A percentile compares a stretch with the other conserved stretches of the same genome.
phyloP scores from a whole-genome alignment of 1,139 yeast species.

The Sugiyamaella novakii region DNA sequence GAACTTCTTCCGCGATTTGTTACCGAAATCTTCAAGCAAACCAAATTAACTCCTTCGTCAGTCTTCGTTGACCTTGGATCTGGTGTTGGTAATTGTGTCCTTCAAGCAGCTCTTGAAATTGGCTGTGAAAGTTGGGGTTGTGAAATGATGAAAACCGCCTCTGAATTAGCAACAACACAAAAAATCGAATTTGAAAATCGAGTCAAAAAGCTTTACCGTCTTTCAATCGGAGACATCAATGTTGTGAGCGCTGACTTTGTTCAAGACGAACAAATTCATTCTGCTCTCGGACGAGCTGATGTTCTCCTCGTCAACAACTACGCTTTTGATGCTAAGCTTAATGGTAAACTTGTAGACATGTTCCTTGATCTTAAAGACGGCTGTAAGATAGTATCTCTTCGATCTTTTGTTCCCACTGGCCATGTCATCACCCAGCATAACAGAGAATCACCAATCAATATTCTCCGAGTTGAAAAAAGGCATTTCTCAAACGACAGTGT shows the following conservation, averaged over 20 bases:
- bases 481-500: slow-evolving; percentile 73
- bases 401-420: slow-evolving; percentile 64
- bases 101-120: slow-evolving; percentile 86
- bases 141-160: slow-evolving; percentile 85
- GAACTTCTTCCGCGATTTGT: slow-evolving; percentile 81
- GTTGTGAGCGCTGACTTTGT: slow-evolving; percentile 72
- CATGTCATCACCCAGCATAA: slow-evolving; percentile 56
- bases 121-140: slow-evolving; percentile 88
- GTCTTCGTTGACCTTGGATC: slow-evolving; percentile 85
- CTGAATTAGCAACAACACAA: slow-evolving; percentile 65
- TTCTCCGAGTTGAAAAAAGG: slow-evolving; percentile 63
- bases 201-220: slow-evolving; percentile 59
- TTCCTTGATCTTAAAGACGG: slow-evolving; percentile 70
- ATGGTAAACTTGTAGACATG: slow-evolving; percentile 66
- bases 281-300: slow-evolving; percentile 61
- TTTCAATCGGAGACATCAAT: slow-evolving; percentile 56
- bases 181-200: slow-evolving; percentile 59
- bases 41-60: slow-evolving; percentile 55
- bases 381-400: slow-evolving; percentile 73
- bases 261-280: slow-evolving; percentile 57
- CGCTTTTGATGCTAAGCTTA: slow-evolving; percentile 73
- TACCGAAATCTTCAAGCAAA: slow-evolving; percentile 66
- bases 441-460: slow-evolving; percentile 57
- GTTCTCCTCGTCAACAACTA: slow-evolving; percentile 81
- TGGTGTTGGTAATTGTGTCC: slow-evolving; percentile 90